A percentile compares a stretch with the other conserved stretches of the same genome.
Evolutionary conservation across 306 rosid species (phyloP).

Genomic region (Potentilla sterilis): DNA sequence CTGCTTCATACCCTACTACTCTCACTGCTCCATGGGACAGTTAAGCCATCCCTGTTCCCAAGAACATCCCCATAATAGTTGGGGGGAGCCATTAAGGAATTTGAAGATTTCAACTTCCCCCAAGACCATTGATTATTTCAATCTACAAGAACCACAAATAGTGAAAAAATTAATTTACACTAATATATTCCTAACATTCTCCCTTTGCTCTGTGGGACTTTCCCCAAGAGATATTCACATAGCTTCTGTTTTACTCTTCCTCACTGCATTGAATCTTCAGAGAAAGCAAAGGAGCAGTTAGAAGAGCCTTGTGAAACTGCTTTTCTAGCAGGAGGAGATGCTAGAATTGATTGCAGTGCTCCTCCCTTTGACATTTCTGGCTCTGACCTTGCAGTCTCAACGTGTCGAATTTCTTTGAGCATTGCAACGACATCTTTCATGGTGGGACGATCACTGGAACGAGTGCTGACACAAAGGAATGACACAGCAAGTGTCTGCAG

Average conservation of each 20-base stretch:
- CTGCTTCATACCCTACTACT: constrained; percentile 28
- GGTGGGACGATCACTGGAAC: constrained; percentile 63
- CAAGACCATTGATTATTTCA: constrained; percentile 21
- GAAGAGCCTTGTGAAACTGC: constrained; percentile 61
- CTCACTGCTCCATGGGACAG: constrained; percentile 33
- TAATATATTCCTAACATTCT: constrained; percentile 27
- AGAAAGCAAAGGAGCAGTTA: constrained; percentile 68
- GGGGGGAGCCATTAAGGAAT: constrained; percentile 15
- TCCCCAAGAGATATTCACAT: constrained; percentile 30
- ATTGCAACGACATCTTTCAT: constrained; percentile 80
- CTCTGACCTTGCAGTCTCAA: constrained; percentile 40
- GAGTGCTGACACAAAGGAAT: constrained; percentile 49
- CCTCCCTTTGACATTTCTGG: constrained; percentile 43
- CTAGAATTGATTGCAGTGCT: constrained; percentile 25
- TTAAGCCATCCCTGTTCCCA: constrained; percentile 30
- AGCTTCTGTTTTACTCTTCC: constrained; percentile 1
- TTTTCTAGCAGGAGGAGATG: constrained; percentile 54
- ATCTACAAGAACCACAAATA: constrained; percentile 25
- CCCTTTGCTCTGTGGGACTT: constrained; percentile 25
- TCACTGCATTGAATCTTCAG: constrained; percentile 53
- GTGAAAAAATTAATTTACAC: constrained; percentile 19
- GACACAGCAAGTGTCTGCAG: constrained; percentile 76
- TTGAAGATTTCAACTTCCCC: background rate
- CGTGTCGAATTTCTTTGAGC: constrained; percentile 67
- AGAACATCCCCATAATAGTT: constrained; percentile 16